phyloP scores from a whole-genome alignment of 257 asterid genomes.

The Forsythia viridissima region DNA sequence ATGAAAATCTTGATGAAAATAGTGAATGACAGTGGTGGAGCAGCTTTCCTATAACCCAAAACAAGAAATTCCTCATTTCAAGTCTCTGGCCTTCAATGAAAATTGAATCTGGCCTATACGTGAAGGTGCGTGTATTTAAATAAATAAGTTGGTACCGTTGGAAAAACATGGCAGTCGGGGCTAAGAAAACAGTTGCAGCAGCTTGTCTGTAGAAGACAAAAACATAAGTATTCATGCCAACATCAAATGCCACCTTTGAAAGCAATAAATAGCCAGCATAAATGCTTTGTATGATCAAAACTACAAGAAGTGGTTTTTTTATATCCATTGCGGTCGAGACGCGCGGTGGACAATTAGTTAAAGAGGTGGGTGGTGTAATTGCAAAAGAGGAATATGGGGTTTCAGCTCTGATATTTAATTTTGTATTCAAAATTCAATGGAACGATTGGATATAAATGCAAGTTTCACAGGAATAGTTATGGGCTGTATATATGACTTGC shows the following conservation, averaged over 20 bases:
- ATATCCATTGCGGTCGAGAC: slow-evolving; percentile 29
- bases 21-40: slow-evolving; percentile 63
- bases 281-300: slow-evolving; percentile 46
- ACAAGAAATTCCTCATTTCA: background rate
- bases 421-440: background rate
- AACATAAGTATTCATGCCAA: slow-evolving; percentile 76
- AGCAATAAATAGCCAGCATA: slow-evolving; percentile 83
- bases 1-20: slow-evolving; percentile 67
- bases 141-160: slow-evolving; percentile 41
- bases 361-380: background rate
- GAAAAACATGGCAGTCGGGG: slow-evolving; percentile 59
- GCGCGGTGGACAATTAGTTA: background rate
- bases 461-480: background rate
- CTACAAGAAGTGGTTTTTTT: slow-evolving; percentile 44
- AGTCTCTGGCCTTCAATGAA: background rate
- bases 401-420: background rate
- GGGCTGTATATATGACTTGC: background rate
- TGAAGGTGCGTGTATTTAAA: background rate
- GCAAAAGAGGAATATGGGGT: background rate
- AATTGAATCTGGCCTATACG: background rate
- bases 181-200: slow-evolving; percentile 68
- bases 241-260: slow-evolving; percentile 77
- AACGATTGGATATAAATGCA: background rate
- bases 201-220: slow-evolving; percentile 90
- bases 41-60: slow-evolving; percentile 56